Base-by-base conservation (phyloP, 2,329 filamentous ascomycete species). In the Fusarium clavum region DNA sequence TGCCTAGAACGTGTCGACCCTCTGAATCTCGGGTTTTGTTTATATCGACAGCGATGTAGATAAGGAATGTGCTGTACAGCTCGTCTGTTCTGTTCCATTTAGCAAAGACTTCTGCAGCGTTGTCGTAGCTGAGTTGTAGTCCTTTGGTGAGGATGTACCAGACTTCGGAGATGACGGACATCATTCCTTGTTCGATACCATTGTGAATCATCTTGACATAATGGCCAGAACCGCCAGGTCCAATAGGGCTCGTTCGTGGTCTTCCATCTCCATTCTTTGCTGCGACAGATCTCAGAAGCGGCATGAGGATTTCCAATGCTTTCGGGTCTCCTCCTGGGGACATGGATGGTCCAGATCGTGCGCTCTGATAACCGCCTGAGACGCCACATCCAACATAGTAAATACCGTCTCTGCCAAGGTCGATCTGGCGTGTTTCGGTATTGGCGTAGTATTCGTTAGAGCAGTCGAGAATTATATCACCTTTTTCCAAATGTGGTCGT, bases 131-230 rank as follows among this genome's bases (percentile, higher is more conserved):
- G 3, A 64, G 43, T 1, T 62, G 16, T 3, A 64, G 18, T 3
- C 61, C 44, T 8, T 62, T 56, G 8, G 43, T 62, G 2, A 62
- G 48, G 20, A 64, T 56, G 7, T 64, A 40, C 61, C 57, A 64
- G 0, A 44, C 48, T 29, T 62, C 57, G 0, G 61, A 56, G 1
- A 62, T 40, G 6, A 62, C 29, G 3, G 80, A 87, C 81, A 93
- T 86, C 87, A 93, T 91, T 3, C 89, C 90, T 65, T 92, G 89
- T 75, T 93, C 90, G 64, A 93, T 92, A 2, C 90, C 90, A 69
- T 93, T 92, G 76, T 93, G 91, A 6, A 92, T 85, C 90, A 92
- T 93, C 81, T 93, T 93, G 43, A 92, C 89, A 73, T 90, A 93
- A 76, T 93, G 90, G 0, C 91, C 91, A 3, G 61, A 56, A 1